Evolutionary conservation across 805 yeast genomes (phyloP).

Genomic region (Phaffomyces thermotolerans): DNA sequence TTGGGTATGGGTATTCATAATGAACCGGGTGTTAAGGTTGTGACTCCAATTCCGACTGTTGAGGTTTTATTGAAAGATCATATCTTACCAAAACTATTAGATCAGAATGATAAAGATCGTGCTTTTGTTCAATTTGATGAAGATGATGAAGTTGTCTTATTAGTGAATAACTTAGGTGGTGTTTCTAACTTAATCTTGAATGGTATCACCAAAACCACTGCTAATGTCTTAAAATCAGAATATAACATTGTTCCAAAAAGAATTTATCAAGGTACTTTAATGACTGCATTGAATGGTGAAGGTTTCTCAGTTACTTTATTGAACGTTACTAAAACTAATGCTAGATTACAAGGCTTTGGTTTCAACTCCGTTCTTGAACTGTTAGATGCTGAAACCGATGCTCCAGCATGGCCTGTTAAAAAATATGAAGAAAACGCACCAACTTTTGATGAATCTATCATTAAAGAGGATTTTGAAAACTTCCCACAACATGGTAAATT

Average conservation of each 20-base stretch:
- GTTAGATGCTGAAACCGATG: constrained; percentile 67
- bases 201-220: constrained; percentile 59
- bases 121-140: constrained; percentile 64
- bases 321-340: constrained; percentile 51
- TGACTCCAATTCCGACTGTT: constrained; percentile 58
- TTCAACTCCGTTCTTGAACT: constrained; percentile 38
- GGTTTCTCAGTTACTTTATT: constrained; percentile 84
- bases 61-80: constrained; percentile 48
- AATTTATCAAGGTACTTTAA: constrained; percentile 67
- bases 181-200: constrained; percentile 73
- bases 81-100: constrained; percentile 56
- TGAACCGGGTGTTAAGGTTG: constrained; percentile 71
- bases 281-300: constrained; percentile 86
- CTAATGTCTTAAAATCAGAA: constrained; percentile 41
- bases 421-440: constrained; percentile 25
- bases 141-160: constrained; percentile 59
- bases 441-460: constrained; percentile 21
- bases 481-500: constrained; percentile 30
- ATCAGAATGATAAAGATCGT: constrained; percentile 64
- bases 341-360: constrained; percentile 23
- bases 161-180: constrained; percentile 87
- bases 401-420: constrained; percentile 67
- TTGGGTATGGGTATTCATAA: constrained; percentile 95
- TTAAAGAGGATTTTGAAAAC: constrained; percentile 26
- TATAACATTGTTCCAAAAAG: constrained; percentile 60